These are phyloP conservation scores for Cystofilobasidium macerans DNA, from an alignment of 768 basidiomycete species.

Conservation along the genomic window DNA sequence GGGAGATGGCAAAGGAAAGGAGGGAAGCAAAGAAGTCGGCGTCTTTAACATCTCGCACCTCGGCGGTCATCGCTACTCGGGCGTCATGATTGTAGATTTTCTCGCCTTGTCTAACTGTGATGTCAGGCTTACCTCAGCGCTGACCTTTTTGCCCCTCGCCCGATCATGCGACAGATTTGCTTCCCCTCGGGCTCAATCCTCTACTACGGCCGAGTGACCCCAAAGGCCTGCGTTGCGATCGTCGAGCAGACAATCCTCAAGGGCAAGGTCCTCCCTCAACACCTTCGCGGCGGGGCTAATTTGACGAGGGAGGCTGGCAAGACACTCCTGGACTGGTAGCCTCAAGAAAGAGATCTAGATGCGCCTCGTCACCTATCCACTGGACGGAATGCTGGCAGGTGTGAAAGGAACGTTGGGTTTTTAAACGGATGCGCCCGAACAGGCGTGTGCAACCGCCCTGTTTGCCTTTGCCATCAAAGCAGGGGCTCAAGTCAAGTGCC, in stretches of 20 bases:
- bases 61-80: constrained; percentile 86
- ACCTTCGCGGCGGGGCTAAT: constrained; percentile 78
- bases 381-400: too few species aligned
- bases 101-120: neutral
- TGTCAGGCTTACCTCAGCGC: too few species aligned
- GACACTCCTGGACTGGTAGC: constrained; percentile 36
- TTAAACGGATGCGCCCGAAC: too few species aligned
- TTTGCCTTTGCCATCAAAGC: too few species aligned
- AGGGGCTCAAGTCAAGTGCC: too few species aligned
- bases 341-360: too few species aligned
- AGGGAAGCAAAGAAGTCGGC: constrained; percentile 53
- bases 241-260: constrained; percentile 68
- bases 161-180: constrained; percentile 52
- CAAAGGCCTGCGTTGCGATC: constrained; percentile 57
- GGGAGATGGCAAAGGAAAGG: constrained; percentile 41
- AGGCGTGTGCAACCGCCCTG: too few species aligned
- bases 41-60: constrained; percentile 80
- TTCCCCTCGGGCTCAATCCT: constrained; percentile 73
- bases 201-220: constrained; percentile 89
- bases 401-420: too few species aligned
- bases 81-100: constrained; percentile 70
- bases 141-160: neutral
- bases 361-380: too few species aligned
- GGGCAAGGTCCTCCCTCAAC: constrained; percentile 69
- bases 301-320: constrained; percentile 40